Evolutionary conservation across 2,329 filamentous ascomycete genomes (phyloP), one percentile per base, ranked within the genome.

Genomic region (Acephala macrosclerotiorum): DNA sequence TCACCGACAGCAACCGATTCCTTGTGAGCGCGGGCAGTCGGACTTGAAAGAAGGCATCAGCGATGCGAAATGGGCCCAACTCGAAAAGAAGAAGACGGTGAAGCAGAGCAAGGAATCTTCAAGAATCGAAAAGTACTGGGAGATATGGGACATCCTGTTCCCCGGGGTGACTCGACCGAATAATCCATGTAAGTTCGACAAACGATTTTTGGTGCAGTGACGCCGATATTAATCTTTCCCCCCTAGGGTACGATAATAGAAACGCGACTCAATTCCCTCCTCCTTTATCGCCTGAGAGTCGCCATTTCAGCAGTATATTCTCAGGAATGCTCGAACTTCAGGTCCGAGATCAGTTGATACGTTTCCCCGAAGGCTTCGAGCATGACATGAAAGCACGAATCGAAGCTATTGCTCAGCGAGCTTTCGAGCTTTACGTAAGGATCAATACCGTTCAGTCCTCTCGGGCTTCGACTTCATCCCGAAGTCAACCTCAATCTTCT

Each of bases 21-120:
- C 56, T 22, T 66, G 64, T 35, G 45, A 63, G 26, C 55, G 29
- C 22, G 25, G n/a, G 20, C 14, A 53, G 12, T 14, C 64, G 3
- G 29, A 40, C 29, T 47, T 66, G 33, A 66, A 66, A 63, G 64
- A 66, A 60, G 64, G 64, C 14, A 66, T 66, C 36, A 66, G 64
- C 22, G 64, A 66, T 25, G 59, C 64, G 16, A 53, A 66, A 58
- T 66, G 64, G 64, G 64, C 60, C 7, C 57, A 60, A n/a, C 49
- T 66, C 11, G 64, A 66, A n/a, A 63, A 60, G 36, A 65, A 65
- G 29, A 66, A 58, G 57, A 63, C 55, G 16, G 53, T n/a, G 45
- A 62, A 62, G 18, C 42, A 58, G 42, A 53, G 22, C 40, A 38
- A 45, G n/a, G 8, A 14, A 5, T 14, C 29, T 7, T 58, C 38